Evolutionary conservation across 331 rosid species (phyloP).

Genomic region (Cydonia oblonga): DNA sequence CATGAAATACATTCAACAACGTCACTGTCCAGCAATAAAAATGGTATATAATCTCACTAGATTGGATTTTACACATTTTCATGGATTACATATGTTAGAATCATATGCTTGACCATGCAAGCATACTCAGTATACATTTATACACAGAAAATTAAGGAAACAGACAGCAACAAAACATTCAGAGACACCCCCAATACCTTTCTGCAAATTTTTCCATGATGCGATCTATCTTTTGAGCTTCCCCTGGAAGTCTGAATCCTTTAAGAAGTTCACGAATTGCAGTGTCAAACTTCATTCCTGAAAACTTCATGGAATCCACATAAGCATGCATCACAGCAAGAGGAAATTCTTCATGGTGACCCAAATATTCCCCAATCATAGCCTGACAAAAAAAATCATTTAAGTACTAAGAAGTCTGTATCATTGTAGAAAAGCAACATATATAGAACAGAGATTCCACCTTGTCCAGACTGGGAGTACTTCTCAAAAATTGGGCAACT

Average conservation of each 20-base stretch:
- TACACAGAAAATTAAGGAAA: background rate
- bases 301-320: conserved; percentile 86
- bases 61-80: background rate
- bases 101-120: background rate
- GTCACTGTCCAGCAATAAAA: conserved; percentile 22
- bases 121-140: background rate
- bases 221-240: conserved; percentile 98
- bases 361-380: conserved; percentile 89
- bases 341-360: conserved; percentile 99
- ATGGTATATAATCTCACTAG: conserved; percentile 10
- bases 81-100: background rate
- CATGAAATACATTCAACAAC: conserved; percentile 2
- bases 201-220: conserved; percentile 99
- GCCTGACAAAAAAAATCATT: conserved; percentile 41
- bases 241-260: conserved; percentile 97
- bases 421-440: conserved; percentile 14
- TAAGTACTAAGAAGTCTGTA: conserved; percentile 9
- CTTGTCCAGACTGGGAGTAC: conserved; percentile 78
- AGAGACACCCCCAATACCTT: conserved; percentile 36
- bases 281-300: conserved; percentile 79
- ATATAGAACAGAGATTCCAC: conserved; percentile 30
- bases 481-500: conserved; percentile 87
- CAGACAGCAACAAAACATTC: background rate
- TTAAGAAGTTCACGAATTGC: conserved; percentile 97
- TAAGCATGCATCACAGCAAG: conserved; percentile 95